Conservation (phyloP, 2,329 filamentous ascomycete species). For the Proliferodiscus dingleyae region DNA sequence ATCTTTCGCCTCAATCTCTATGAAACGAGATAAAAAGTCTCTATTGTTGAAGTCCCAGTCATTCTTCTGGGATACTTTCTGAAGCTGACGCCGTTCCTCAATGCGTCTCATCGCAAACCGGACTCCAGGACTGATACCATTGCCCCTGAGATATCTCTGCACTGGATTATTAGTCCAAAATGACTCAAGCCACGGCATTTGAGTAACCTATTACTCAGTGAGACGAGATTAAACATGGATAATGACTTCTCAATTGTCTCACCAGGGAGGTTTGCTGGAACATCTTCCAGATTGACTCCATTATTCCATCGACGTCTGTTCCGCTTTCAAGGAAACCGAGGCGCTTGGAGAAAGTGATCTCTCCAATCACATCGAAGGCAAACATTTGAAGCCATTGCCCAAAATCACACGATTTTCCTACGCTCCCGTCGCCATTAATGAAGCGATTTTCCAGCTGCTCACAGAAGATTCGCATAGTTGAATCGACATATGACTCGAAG, state of each 20-base stretch:
- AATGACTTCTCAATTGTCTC: too few relatives aligned
- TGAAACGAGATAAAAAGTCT: slow-evolving; percentile 26
- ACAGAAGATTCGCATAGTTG: slow-evolving; percentile 38
- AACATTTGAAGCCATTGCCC: slow-evolving; percentile 37
- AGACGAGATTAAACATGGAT: slow-evolving; percentile 30
- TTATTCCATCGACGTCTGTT: slow-evolving; percentile 31
- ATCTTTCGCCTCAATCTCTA: slow-evolving; percentile 12
- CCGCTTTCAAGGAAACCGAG: slow-evolving; percentile 32
- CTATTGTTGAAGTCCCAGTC: slow-evolving; percentile 26
- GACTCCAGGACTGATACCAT: too few relatives aligned
- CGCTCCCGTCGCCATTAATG: too few relatives aligned
- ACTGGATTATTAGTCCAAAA: slow-evolving; percentile 10
- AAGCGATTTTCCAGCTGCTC: slow-evolving; percentile 34
- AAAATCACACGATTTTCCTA: slow-evolving; percentile 40
- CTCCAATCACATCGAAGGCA: slow-evolving; percentile 33
- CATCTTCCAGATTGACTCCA: slow-evolving; percentile 26
- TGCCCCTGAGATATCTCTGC: too few relatives aligned
- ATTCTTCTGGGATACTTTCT: too few relatives aligned
- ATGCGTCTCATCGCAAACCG: too few relatives aligned
- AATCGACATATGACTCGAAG: slow-evolving; percentile 44
- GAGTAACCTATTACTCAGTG: slow-evolving; percentile 27
- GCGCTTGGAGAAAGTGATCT: slow-evolving; percentile 29
- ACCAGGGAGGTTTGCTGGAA: slow-evolving; percentile 28
- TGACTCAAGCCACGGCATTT: slow-evolving; percentile 15
- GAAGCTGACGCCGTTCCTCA: too few relatives aligned